These are phyloP conservation scores for Dacryopinax primogenitus DNA, from an alignment of 768 basidiomycete genomes.

Conservation along the genomic window DNA sequence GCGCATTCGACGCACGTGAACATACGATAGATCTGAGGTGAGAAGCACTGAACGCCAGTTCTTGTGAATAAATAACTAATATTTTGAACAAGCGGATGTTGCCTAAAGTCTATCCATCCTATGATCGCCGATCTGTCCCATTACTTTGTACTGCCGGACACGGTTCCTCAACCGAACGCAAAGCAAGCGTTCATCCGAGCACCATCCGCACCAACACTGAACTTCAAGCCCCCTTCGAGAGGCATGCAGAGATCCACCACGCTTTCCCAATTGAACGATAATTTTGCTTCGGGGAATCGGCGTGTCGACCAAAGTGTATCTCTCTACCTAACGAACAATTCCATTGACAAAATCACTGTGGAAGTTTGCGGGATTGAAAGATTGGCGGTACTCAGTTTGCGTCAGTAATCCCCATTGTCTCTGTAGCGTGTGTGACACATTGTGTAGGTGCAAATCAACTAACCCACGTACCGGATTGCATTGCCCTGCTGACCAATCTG, in stretches of 20 bases:
- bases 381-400: constrained; percentile 1
- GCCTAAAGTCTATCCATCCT: neutral
- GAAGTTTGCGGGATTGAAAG: constrained; percentile 5
- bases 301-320: neutral
- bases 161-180: neutral
- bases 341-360: neutral
- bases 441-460: neutral
- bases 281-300: neutral
- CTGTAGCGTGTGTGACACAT: neutral
- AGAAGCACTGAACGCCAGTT: neutral
- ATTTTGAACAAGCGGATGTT: neutral
- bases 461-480: neutral
- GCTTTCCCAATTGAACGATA: neutral
- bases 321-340: neutral
- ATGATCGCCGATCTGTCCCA: constrained; percentile 8
- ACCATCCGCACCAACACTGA: neutral
- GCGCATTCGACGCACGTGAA: neutral
- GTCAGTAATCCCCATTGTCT: neutral
- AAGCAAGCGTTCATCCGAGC: constrained; percentile 3
- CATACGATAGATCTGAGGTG: neutral
- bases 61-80: neutral
- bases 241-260: constrained; percentile 2
- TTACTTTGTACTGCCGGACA: neutral
- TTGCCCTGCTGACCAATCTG: neutral
- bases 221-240: neutral